Base-by-base conservation (phyloP, 2,329 filamentous ascomycete genomes). In the Amesomyces nigricolor region DNA sequence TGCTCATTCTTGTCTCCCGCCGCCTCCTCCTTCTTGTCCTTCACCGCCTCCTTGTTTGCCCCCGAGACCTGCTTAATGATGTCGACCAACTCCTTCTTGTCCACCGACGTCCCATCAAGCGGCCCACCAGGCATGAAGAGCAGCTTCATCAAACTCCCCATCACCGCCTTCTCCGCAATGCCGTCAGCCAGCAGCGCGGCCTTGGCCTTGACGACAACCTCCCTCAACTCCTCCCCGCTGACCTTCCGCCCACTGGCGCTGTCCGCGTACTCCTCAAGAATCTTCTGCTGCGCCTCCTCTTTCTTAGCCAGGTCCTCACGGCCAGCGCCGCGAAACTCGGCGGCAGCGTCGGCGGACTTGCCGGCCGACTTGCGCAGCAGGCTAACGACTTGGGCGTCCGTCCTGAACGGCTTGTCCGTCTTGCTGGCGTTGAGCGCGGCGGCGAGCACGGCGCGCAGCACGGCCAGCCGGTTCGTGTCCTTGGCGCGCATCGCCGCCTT, bases 351-450 rank as follows among this genome's bases (percentile, higher is more conserved):
- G 48, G 78, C 72, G 4, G 78, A 76, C 2, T 78, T 74, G 43
- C 79, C 78, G 19, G 80, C 78, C 50, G 83, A 79, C 71, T 85
- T 86, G 60, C 81, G 79, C 54, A 94, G 77, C 47, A 91, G 74
- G 7, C 77, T 73, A 29, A 90, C 80, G 53, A 92, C 76, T 65
- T 87, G 81, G 60, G 80, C 77, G 69, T 92, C 87, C 19, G 82
- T 88, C 53, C 74, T 75, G 65, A 91, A 81, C n/a, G 88, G 88
- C 39, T 73, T 75, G 39, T 78, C 67, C 13, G 87, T 89, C 72
- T 91, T 91, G 68, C 83, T 86, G 35, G 86, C 84, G 70, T 91
- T 91, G 63, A 85, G 83, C 58, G 87, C 83, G 59, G 86, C 80
- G 32, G 86, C 77, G 61, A 91, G 78, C 59, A 91, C 73, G 40